Conservation (phyloP, 169 alveolate species). For the Cryptosporidium meleagridis region DNA sequence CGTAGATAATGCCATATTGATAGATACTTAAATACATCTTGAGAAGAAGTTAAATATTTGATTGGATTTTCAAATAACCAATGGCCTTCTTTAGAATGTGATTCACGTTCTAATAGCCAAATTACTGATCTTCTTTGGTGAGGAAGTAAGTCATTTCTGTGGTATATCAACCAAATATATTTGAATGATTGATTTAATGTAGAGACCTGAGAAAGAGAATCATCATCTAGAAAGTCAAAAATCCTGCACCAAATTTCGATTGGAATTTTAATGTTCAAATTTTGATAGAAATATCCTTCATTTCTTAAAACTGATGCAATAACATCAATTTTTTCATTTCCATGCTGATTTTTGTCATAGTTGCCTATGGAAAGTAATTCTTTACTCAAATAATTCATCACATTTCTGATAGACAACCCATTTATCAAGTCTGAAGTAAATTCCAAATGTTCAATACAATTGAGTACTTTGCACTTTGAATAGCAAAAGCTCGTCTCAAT, state of each 20-base stretch:
- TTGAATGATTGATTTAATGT: not conserved
- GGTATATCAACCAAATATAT: conserved; percentile 26
- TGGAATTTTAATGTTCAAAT: not conserved
- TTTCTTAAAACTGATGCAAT: not conserved
- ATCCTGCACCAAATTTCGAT: conserved; percentile 34
- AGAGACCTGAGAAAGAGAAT: not conserved
- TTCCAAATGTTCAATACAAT: conserved; percentile 33
- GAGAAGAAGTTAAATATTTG: conserved; percentile 27
- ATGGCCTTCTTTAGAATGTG: not conserved
- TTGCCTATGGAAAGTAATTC: not conserved
- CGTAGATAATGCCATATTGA: conserved; percentile 51
- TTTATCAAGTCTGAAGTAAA: not conserved
- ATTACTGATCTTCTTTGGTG: conserved; percentile 66
- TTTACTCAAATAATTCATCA: conserved; percentile 19
- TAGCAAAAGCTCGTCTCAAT: not conserved
- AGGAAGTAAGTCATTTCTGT: conserved; percentile 40
- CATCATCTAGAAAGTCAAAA: conserved; percentile 25
- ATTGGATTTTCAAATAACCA: conserved; percentile 55
- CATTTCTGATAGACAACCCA: not conserved
- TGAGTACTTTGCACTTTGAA: conserved; percentile 13
- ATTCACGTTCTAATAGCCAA: conserved; percentile 45
- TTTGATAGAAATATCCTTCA: not conserved
- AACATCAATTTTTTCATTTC: not conserved
- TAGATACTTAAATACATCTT: conserved; percentile 34
- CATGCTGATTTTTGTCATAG: not conserved